These are phyloP conservation scores for Aspergillus hiratsukae DNA, from an alignment of 2,329 filamentous ascomycete genomes.

Conservation along the genomic window DNA sequence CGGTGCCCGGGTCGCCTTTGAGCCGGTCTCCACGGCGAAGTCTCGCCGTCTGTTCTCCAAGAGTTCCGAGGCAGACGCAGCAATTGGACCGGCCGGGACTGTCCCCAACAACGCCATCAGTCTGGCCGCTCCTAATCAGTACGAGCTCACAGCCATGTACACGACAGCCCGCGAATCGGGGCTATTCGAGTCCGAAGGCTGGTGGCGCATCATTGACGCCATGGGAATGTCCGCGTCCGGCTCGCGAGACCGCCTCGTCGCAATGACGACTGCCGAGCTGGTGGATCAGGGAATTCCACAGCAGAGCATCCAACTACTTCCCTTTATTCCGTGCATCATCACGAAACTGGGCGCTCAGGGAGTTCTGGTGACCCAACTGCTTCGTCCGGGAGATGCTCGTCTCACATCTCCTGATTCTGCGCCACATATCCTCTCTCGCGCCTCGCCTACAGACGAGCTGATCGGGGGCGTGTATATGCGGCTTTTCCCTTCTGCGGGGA, in stretches of 20 bases:
- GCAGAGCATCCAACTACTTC: conserved; percentile 76
- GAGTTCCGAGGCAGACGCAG: conserved; percentile 15
- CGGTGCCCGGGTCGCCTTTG: conserved; percentile 65
- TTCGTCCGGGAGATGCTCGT: conserved; percentile 63
- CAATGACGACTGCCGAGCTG: conserved; percentile 61
- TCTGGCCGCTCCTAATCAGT: conserved; percentile 75
- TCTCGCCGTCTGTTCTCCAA: conserved; percentile 61
- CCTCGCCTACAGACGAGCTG: conserved; percentile 48
- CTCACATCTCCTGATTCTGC: conserved; percentile 60
- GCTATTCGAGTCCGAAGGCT: conserved; percentile 64
- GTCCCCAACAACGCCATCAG: conserved; percentile 64
- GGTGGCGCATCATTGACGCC: conserved; percentile 76
- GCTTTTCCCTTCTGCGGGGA: conserved; percentile 63
- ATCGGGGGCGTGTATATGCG: conserved; percentile 85
- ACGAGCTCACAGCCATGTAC: conserved; percentile 79
- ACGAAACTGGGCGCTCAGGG: conserved; percentile 77
- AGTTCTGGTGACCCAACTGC: conserved; percentile 68
- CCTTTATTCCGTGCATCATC: conserved; percentile 78
- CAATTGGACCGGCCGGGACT: conserved; percentile 35
- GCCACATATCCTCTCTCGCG: conserved; percentile 67
- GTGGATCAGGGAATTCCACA: conserved; percentile 80
- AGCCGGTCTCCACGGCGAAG: conserved; percentile 84
- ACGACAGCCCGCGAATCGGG: conserved; percentile 60
- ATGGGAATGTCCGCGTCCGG: conserved; percentile 66
- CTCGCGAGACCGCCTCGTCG: conserved; percentile 66